These are phyloP conservation scores for Nemania serpens DNA, from an alignment of 2,329 filamentous ascomycete genomes.

Conservation along the genomic window DNA sequence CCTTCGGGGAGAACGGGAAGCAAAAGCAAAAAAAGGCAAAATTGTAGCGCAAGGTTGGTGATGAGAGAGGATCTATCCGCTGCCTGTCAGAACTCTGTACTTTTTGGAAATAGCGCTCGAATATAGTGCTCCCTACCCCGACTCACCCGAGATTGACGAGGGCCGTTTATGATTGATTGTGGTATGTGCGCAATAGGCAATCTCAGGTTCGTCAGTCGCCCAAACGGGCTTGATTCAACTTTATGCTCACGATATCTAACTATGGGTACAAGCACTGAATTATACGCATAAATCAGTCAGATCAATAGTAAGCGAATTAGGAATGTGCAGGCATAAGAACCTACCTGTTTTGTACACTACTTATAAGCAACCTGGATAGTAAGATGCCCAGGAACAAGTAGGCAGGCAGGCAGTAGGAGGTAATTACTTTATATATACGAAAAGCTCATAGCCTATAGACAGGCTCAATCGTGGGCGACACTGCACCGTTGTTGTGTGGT, in stretches of 20 bases:
- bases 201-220: background rate
- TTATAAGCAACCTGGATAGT: background rate
- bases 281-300: background rate
- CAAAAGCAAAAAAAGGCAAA: conserved; percentile 13
- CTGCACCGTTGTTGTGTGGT: background rate
- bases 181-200: background rate
- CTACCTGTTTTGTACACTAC: background rate
- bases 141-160: conserved; percentile 14
- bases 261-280: background rate
- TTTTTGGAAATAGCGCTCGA: conserved; percentile 20
- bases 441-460: background rate
- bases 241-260: background rate
- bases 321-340: background rate
- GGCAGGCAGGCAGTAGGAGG: background rate
- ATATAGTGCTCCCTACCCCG: conserved; percentile 2
- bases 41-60: conserved; percentile 25
- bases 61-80: conserved; percentile 28
- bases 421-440: background rate
- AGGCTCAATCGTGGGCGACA: background rate
- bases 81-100: conserved; percentile 23
- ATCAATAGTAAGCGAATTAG: background rate
- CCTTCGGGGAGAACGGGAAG: conserved; percentile 1
- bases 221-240: background rate
- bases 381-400: background rate
- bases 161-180: conserved; percentile 9